phyloP scores from a whole-genome alignment of 1,284 basidiomycete genomes.

The Singerocomus inundabilis region DNA sequence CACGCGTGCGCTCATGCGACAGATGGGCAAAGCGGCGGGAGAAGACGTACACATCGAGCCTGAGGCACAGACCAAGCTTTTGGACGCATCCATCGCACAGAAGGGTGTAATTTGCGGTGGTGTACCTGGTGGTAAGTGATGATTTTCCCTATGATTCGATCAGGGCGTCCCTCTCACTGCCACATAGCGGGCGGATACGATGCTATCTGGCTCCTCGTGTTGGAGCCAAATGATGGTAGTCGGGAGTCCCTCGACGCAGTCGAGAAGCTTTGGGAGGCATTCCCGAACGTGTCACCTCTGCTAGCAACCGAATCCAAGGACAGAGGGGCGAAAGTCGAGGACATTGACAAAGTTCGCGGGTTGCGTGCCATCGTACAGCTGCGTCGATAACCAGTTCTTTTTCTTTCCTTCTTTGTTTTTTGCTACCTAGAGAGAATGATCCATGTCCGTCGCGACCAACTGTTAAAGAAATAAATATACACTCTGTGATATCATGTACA shows the following conservation, averaged over 20 bases:
- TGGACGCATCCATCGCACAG: slow-evolving; percentile 75
- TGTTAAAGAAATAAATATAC: slow-evolving; percentile 20
- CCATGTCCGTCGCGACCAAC: slow-evolving; percentile 10
- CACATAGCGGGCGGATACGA: slow-evolving; percentile 90
- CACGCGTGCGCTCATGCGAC: slow-evolving; percentile 81
- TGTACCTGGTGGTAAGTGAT: slow-evolving; percentile 83
- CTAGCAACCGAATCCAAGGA: slow-evolving; percentile 72
- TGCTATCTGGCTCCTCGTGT: slow-evolving; percentile 89
- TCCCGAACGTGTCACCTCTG: slow-evolving; percentile 76
- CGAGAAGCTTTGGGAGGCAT: slow-evolving; percentile 74
- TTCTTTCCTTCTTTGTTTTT: neutral
- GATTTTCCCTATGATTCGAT: neutral
- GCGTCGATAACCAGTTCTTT: slow-evolving; percentile 14
- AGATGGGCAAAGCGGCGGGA: slow-evolving; percentile 77
- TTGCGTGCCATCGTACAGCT: slow-evolving; percentile 47
- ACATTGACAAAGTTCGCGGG: slow-evolving; percentile 58
- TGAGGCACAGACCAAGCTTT: slow-evolving; percentile 80
- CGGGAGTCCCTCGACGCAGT: slow-evolving; percentile 52
- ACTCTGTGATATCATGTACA: slow-evolving; percentile 44
- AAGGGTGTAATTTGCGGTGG: slow-evolving; percentile 92
- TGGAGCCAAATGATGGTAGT: slow-evolving; percentile 55
- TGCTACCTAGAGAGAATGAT: slow-evolving; percentile 6
- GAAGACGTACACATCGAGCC: slow-evolving; percentile 86
- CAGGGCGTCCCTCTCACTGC: neutral
- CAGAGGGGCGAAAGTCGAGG: slow-evolving; percentile 70